Conservation (phyloP, 1,139 yeast species). For the Diutina sp. region DNA sequence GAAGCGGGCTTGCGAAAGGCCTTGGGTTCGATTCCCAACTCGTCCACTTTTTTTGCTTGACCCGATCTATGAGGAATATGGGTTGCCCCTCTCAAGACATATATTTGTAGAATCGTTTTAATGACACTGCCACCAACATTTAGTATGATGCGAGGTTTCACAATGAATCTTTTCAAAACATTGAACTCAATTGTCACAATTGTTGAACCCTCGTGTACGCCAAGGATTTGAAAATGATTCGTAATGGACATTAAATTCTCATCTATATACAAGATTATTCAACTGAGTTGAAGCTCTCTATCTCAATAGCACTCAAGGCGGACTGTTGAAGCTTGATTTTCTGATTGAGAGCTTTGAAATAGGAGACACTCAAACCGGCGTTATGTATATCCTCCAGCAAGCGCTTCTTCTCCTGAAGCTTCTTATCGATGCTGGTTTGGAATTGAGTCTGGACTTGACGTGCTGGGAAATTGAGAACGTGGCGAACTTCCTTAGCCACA, state of each 20-base stretch:
- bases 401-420: constrained; percentile 46
- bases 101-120: too few relatives aligned
- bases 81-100: too few relatives aligned
- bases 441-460: constrained; percentile 73
- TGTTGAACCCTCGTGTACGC: too few relatives aligned
- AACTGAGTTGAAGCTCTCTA: background rate
- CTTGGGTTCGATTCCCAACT: background rate
- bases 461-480: constrained; percentile 70
- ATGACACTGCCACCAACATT: too few relatives aligned
- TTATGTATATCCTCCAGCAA: constrained; percentile 40
- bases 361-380: constrained; percentile 46
- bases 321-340: constrained; percentile 16
- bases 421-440: constrained; percentile 56
- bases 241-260: background rate
- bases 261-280: background rate
- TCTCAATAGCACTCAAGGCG: background rate
- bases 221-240: too few relatives aligned
- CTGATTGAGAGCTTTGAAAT: constrained; percentile 42
- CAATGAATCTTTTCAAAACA: too few relatives aligned
- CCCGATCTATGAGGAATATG: too few relatives aligned
- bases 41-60: background rate
- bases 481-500: constrained; percentile 69
- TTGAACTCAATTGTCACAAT: too few relatives aligned
- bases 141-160: too few relatives aligned
- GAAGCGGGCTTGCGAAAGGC: background rate